Evolutionary conservation across 148 eudicot species (phyloP), one percentile per base, ranked within the genome.

Genomic region (Chenopodium suecicum): DNA sequence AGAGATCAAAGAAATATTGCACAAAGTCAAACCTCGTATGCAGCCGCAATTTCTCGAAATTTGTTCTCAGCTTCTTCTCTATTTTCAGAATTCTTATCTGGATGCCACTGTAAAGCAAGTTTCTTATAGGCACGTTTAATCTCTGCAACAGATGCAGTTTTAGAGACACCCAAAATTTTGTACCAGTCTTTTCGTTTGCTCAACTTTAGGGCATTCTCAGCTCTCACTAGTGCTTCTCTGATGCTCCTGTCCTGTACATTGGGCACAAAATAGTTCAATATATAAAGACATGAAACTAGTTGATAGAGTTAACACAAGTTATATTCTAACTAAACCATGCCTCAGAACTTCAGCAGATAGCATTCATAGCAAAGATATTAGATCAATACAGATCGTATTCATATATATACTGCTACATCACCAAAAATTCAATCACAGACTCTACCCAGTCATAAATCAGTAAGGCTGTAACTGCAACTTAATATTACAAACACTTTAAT

Each of bases 181-280:
- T 95, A 95, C 96, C 98, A 95, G 76, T 95, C 98, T 89, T 95
- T 93, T 80, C 98, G 94, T 85, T 95, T 92, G 86, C 98, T 93
- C 89, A 95, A 46, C 83, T 95, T 95, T 80, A 95, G 84, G 2
- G 97, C 87, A 87, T 84, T 93, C 87, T 93, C 98, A 66, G 98
- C 98, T 83, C 86, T 91, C 89, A 88, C 84, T 52, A 92, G 80
- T 68, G 87, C 79, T 87, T 90, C 92, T 48, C 98, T 91, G 54
- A 95, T 86, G 81, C 84, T 86, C 91, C 82, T 91, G 83, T 95
- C 98, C 98, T 95, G 90, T 72, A 56, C 20, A 83, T 73, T 69
- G 54, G 60, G 78, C 46, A 71, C 54, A 56, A 74, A 47, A n/a
- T 31, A 32, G 19, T 46, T 56, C 10, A 63, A 27, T 17, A 37